These are phyloP conservation scores for Colletotrichum neosansevieriae DNA, from an alignment of 2,329 filamentous ascomycete species.

Conservation along the genomic window DNA sequence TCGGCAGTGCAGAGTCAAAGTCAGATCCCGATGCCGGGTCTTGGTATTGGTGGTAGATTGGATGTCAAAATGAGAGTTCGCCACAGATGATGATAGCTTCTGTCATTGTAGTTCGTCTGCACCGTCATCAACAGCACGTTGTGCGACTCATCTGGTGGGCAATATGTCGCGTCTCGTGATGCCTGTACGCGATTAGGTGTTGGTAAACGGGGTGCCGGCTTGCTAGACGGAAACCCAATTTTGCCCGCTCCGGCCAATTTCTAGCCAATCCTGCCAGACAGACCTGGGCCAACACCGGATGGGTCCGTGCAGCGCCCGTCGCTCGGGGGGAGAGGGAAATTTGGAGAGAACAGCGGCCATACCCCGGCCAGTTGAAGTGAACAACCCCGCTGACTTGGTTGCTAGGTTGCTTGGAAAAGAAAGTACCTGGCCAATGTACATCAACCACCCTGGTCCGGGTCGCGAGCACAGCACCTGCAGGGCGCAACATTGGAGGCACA, in stretches of 20 bases:
- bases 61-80: conserved; percentile 12
- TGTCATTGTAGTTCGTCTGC: conserved; percentile 3
- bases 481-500: not conserved
- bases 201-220: conserved; percentile 21
- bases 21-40: conserved; percentile 16
- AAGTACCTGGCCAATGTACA: not conserved
- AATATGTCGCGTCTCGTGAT: conserved; percentile 16
- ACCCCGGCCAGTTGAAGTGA: conserved; percentile 16
- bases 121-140: conserved; percentile 11
- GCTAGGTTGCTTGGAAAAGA: not conserved
- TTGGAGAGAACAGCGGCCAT: conserved; percentile 13
- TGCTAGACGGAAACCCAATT: conserved; percentile 33
- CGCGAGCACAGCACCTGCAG: conserved; percentile 18
- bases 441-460: conserved; percentile 18
- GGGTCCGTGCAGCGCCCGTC: conserved; percentile 29
- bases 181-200: conserved; percentile 1
- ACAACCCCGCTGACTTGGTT: conserved; percentile 15
- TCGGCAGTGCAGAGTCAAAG: conserved; percentile 30
- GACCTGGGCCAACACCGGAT: conserved; percentile 11
- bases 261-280: conserved; percentile 34
- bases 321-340: conserved; percentile 6
- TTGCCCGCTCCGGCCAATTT: conserved; percentile 32
- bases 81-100: conserved; percentile 22
- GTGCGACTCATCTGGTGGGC: not conserved
- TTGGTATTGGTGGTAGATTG: not conserved